Base-by-base conservation (phyloP, 345 rosid genomes). In the Iberis pinnata region DNA sequence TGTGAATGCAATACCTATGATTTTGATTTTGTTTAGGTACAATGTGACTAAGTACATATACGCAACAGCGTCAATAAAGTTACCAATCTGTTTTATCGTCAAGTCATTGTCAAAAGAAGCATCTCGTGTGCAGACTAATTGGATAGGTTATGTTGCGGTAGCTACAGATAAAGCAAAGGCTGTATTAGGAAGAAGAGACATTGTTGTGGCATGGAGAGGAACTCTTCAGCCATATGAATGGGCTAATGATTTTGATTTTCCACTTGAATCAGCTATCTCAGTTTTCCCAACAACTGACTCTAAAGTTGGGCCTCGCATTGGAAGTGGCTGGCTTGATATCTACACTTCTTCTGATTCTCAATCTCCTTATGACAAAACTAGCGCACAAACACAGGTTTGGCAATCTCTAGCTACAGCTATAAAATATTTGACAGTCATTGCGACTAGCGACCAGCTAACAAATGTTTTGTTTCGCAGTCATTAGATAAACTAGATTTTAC, bases 381-480 rank as follows among this genome's bases (percentile, higher is more conserved):
- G 86, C 12, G 94, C 79, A 9, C 70, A 71, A 67, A 73, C 78
- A 3, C 89, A 84, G 88, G 92, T 80, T 52, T 26, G 43, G 38
- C 39, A n/a, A n/a, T n/a, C n/a, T n/a, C n/a, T n/a, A n/a, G n/a
- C n/a, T n/a, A n/a, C n/a, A n/a, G n/a, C n/a, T n/a, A n/a, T n/a
- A n/a, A n/a, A n/a, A n/a, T n/a, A n/a, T n/a, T n/a, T n/a, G n/a
- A n/a, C n/a, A n/a, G n/a, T n/a, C n/a, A n/a, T n/a, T n/a, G n/a
- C n/a, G n/a, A n/a, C n/a, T n/a, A n/a, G n/a, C n/a, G n/a, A n/a
- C n/a, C n/a, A n/a, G n/a, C n/a, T n/a, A n/a, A n/a, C n/a, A n/a
- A n/a, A n/a, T n/a, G n/a, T n/a, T n/a, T n/a, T n/a, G n/a, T n/a
- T n/a, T n/a, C n/a, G n/a, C n/a, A n/a, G n/a, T n/a, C n/a, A n/a